Evolutionary conservation across 2,329 filamentous ascomycete species (phyloP).

Genomic region (Lojkania enalia): DNA sequence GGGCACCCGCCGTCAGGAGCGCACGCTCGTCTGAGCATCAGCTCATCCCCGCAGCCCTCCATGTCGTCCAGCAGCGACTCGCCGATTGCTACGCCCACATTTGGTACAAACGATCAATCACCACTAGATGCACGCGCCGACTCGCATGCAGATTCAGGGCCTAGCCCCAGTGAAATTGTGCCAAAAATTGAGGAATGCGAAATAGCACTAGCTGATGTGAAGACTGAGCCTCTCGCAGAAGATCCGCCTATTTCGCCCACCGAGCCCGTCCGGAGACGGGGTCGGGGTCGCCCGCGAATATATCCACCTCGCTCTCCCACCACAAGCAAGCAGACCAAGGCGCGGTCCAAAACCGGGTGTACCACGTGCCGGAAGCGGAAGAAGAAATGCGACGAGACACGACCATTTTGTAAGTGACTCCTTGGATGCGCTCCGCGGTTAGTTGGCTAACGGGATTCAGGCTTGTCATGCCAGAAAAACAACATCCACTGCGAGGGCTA

Average conservation of each 20-base stretch:
- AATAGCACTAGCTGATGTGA: conserved; percentile 46
- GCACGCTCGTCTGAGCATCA: conserved; percentile 42
- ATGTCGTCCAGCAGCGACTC: conserved; percentile 48
- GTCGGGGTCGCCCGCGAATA: conserved; percentile 71
- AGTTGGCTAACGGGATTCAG: conserved; percentile 49
- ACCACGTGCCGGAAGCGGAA: conserved; percentile 63
- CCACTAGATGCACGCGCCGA: conserved; percentile 31
- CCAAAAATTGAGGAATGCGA: conserved; percentile 61
- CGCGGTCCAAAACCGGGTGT: conserved; percentile 63
- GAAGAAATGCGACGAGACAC: conserved; percentile 62
- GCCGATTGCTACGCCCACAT: conserved; percentile 41
- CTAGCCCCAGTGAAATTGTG: conserved; percentile 43
- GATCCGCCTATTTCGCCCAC: conserved; percentile 39
- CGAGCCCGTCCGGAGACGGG: conserved; percentile 37
- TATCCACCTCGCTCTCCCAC: conserved; percentile 67
- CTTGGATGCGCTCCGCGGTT: neutral
- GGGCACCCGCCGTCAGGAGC: conserved; percentile 40
- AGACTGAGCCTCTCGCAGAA: conserved; percentile 38
- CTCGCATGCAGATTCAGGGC: conserved; percentile 27
- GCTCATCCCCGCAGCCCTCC: conserved; percentile 46
- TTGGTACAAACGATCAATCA: conserved; percentile 31
- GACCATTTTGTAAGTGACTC: conserved; percentile 46
- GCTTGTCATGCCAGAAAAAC: conserved; percentile 90
- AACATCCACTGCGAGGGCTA: conserved; percentile 91
- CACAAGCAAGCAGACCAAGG: conserved; percentile 74